Conservation (phyloP, 148 eudicot species). For the Fagopyrum tataricum region DNA sequence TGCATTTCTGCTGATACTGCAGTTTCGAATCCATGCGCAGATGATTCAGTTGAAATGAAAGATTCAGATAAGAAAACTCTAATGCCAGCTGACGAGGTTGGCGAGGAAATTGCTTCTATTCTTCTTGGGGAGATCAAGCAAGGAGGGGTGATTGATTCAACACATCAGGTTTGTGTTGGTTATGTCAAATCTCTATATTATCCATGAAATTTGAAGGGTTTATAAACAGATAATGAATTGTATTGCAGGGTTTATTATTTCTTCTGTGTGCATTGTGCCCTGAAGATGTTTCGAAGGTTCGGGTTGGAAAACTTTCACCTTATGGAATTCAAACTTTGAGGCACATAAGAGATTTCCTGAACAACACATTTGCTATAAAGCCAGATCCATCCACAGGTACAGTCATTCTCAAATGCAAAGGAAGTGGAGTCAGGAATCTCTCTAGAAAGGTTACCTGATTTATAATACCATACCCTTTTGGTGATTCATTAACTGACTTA, state of each 20-base stretch:
- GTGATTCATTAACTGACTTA: too few relatives aligned
- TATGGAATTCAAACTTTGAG: constrained; percentile 70
- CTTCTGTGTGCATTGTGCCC: constrained; percentile 92
- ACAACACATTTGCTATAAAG: constrained; percentile 63
- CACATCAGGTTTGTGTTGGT: constrained; percentile 70
- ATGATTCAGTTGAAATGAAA: constrained; percentile 37
- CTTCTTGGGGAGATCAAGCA: constrained; percentile 73
- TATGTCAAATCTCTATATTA: neutral
- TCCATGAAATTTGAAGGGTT: neutral
- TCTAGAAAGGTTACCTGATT: constrained; percentile 65
- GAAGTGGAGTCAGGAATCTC: constrained; percentile 74
- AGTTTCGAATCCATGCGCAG: constrained; percentile 46
- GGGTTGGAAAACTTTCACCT: constrained; percentile 78
- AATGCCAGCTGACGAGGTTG: constrained; percentile 60
- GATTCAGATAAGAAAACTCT: constrained; percentile 43
- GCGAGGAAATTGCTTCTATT: constrained; percentile 61
- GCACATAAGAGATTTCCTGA: constrained; percentile 62
- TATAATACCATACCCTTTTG: neutral
- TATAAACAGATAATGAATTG: neutral
- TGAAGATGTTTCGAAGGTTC: constrained; percentile 81
- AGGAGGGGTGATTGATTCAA: constrained; percentile 94
- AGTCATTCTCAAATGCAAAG: constrained; percentile 71
- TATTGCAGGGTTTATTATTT: constrained; percentile 67
- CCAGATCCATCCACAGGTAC: constrained; percentile 81
- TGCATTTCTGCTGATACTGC: constrained; percentile 73